Conservation (phyloP, 305 asterid genomes). For the Stenogyne calaminthoides region DNA sequence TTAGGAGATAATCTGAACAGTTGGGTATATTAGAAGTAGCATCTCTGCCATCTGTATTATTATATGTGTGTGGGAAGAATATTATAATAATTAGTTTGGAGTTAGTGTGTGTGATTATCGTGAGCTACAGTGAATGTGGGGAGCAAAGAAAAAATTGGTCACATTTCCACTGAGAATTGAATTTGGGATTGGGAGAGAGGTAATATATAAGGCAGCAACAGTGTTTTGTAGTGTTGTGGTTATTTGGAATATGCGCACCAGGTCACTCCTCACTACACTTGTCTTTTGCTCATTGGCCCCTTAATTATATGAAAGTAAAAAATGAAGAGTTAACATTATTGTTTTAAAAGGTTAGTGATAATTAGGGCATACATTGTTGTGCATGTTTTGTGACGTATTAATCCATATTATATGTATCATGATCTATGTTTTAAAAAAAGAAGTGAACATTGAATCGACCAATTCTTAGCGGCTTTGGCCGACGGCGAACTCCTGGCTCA, state of each 20-base stretch:
- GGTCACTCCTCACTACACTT: slow-evolving; percentile 50
- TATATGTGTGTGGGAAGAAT: slow-evolving; percentile 13
- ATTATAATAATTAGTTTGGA: slow-evolving; percentile 28
- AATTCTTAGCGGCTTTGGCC: too few species aligned
- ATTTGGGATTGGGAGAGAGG: too few species aligned
- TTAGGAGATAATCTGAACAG: background rate
- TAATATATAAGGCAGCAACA: slow-evolving; percentile 15
- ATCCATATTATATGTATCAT: too few species aligned
- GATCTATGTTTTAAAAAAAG: too few species aligned
- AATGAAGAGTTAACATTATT: too few species aligned
- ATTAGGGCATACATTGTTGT: too few species aligned
- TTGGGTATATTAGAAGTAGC: slow-evolving; percentile 14
- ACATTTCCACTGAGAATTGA: slow-evolving; percentile 38
- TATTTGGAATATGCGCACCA: slow-evolving; percentile 72
- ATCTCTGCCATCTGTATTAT: too few species aligned
- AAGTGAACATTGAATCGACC: too few species aligned
- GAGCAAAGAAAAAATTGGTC: slow-evolving; percentile 24
- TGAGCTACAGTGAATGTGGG: slow-evolving; percentile 34
- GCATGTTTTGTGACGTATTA: too few species aligned
- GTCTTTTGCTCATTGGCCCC: slow-evolving; percentile 26
- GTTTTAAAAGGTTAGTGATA: too few species aligned
- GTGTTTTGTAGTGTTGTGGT: slow-evolving; percentile 30
- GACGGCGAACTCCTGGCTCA: too few species aligned
- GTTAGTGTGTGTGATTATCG: slow-evolving; percentile 35
- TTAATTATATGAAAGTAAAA: too few species aligned